Evolutionary conservation across 441 rosid genomes (phyloP).

Genomic region (Eruca vesicaria): DNA sequence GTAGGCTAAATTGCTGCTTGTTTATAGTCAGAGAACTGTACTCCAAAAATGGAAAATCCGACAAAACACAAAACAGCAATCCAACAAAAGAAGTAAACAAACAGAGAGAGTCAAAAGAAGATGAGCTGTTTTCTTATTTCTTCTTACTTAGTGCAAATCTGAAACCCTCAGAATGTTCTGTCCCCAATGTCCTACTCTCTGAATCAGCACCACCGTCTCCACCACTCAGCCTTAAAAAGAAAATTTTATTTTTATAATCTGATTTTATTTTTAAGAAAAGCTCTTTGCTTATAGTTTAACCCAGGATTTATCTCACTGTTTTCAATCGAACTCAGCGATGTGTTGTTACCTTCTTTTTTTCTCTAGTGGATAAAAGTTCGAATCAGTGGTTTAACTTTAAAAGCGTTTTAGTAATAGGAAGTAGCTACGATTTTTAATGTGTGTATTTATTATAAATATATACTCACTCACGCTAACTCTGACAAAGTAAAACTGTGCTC

Average conservation of each 20-base stretch:
- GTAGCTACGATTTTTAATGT: not conserved
- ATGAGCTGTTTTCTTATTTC: conserved; percentile 52
- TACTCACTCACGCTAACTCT: conserved; percentile 19
- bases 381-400: not conserved
- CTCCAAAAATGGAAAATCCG: conserved; percentile 22
- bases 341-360: not conserved
- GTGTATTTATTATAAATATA: not conserved
- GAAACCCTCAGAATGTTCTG: conserved; percentile 63
- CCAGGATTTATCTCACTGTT: too few relatives aligned
- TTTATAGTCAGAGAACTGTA: conserved; percentile 12
- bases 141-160: conserved; percentile 55
- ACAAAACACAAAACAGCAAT: conserved; percentile 38
- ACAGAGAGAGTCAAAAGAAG: conserved; percentile 37
- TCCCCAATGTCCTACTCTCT: conserved; percentile 39
- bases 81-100: conserved; percentile 16
- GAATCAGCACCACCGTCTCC: conserved; percentile 87
- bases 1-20: conserved; percentile 8
- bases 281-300: too few relatives aligned
- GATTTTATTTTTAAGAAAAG: too few relatives aligned
- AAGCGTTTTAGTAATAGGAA: not conserved
- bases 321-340: too few relatives aligned
- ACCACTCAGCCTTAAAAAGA: conserved; percentile 25
- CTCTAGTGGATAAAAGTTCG: not conserved
- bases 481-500: conserved; percentile 13
- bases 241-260: not conserved